Percentiles rank a stretch among this genome's conserved stretches.
Conservation (phyloP, 495 filamentous ascomycete species). For the Penicillium pancosmium region DNA sequence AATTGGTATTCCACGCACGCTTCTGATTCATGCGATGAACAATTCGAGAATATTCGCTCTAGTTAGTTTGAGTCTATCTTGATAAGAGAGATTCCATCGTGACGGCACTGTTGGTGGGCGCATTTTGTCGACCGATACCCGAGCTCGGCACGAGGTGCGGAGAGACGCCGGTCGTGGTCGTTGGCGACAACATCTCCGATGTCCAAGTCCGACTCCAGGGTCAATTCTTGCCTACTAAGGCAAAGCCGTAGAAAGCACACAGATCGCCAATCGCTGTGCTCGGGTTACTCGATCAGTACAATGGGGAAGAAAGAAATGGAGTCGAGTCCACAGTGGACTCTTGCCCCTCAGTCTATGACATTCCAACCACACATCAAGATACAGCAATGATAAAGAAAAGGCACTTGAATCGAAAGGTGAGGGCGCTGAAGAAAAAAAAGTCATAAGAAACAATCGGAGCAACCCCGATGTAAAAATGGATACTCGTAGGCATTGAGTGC, state of each 20-base stretch:
- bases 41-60: too few relatives aligned
- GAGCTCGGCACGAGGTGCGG: background rate
- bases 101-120: background rate
- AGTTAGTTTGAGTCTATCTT: background rate
- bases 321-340: slow-evolving; percentile 16
- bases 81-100: background rate
- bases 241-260: slow-evolving; percentile 11
- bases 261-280: slow-evolving; percentile 5
- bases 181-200: background rate
- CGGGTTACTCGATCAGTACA: slow-evolving; percentile 30
- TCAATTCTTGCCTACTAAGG: slow-evolving; percentile 15
- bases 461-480: slow-evolving; percentile 11
- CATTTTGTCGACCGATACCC: slow-evolving; percentile 11
- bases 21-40: too few relatives aligned
- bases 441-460: background rate
- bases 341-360: background rate
- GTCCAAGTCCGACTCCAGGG: background rate
- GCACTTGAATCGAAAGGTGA: too few relatives aligned
- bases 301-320: background rate
- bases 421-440: background rate
- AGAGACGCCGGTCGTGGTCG: background rate
- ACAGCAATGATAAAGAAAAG: too few relatives aligned
- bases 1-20: background rate
- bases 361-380: too few relatives aligned
- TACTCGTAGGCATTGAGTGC: slow-evolving; percentile 9